phyloP scores from a whole-genome alignment of 805 yeast species.

The Sugiyamaella marilandica region DNA sequence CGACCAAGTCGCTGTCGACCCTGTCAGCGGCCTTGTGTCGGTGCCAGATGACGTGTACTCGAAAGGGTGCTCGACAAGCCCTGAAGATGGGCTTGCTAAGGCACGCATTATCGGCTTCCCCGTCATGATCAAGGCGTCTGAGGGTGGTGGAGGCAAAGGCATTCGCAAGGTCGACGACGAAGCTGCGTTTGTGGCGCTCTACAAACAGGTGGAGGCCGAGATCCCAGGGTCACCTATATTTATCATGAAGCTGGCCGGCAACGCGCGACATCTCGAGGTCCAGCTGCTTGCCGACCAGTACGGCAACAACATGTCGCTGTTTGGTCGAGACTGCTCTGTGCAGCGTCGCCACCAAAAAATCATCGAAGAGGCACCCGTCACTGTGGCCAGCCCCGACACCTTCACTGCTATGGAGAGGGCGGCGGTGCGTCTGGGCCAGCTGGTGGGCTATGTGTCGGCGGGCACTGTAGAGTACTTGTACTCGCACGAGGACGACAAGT shows the following conservation, averaged over 20 bases:
- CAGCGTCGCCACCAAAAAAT: slow-evolving; percentile 99
- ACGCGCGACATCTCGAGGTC: slow-evolving; percentile 97
- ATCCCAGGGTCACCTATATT: slow-evolving; percentile 99
- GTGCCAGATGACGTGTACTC: slow-evolving; percentile 80
- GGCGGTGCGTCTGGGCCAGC: slow-evolving; percentile 92
- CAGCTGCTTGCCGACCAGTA: slow-evolving; percentile 97
- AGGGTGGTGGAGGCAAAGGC: slow-evolving; percentile 99
- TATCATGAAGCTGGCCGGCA: slow-evolving; percentile 95
- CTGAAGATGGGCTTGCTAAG: slow-evolving; percentile 83
- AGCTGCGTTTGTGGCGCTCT: slow-evolving; percentile 67
- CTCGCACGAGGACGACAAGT: slow-evolving; percentile 89
- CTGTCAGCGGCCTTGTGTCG: slow-evolving; percentile 71
- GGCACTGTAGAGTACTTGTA: slow-evolving; percentile 98
- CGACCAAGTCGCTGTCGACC: slow-evolving; percentile 68
- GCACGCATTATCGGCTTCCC: slow-evolving; percentile 94
- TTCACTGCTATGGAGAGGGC: slow-evolving; percentile 92
- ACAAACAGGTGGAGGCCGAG: slow-evolving; percentile 93
- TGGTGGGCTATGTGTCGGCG: slow-evolving; percentile 97
- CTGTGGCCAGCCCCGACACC: slow-evolving; percentile 81
- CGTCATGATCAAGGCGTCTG: slow-evolving; percentile 98
- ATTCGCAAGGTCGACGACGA: slow-evolving; percentile 91
- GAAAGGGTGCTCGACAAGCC: slow-evolving; percentile 79
- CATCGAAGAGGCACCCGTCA: slow-evolving; percentile 99
- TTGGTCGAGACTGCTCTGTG: slow-evolving; percentile 99
- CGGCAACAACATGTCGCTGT: slow-evolving; percentile 93